Evolutionary conservation across 1,284 basidiomycete species (phyloP).

Genomic region (Apiotrichum laibachii): DNA sequence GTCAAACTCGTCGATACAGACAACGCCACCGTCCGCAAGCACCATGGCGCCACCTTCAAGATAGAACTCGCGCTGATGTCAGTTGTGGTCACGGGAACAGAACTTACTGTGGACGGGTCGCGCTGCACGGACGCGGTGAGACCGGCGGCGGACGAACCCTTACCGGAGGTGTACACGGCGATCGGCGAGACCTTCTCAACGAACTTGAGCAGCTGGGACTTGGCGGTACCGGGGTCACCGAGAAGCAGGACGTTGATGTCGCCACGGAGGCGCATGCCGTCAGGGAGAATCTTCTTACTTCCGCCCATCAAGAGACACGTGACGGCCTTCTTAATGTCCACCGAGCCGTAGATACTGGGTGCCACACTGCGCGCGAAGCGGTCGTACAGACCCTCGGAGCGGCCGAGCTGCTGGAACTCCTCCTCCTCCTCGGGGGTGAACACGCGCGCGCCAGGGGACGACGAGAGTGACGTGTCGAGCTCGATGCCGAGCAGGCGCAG

Average conservation of each 20-base stretch:
- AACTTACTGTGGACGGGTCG: conserved; percentile 77
- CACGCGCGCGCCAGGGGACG: conserved; percentile 63
- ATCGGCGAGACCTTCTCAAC: conserved; percentile 98
- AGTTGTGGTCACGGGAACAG: background rate
- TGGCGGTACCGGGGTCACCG: conserved; percentile 97
- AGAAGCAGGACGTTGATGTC: conserved; percentile 97
- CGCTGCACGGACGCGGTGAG: conserved; percentile 96
- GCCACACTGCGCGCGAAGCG: conserved; percentile 91
- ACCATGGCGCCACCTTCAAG: conserved; percentile 99
- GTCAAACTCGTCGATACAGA: conserved; percentile 99
- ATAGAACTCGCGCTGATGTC: conserved; percentile 85
- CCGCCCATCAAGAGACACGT: conserved; percentile 93
- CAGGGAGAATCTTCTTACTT: conserved; percentile 96
- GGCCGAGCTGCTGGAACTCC: conserved; percentile 82
- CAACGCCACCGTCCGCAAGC: conserved; percentile 94
- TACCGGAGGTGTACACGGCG: conserved; percentile 96
- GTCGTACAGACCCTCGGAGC: conserved; percentile 88
- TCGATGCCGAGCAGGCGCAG: conserved; percentile 91
- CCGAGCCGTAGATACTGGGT: conserved; percentile 94
- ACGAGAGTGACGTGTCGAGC: conserved; percentile 62
- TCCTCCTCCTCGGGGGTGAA: conserved; percentile 97
- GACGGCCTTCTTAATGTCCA: conserved; percentile 98
- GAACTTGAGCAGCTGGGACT: conserved; percentile 95
- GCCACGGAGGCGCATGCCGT: conserved; percentile 94
- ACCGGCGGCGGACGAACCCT: conserved; percentile 96